Base-by-base conservation (phyloP, 192 early-diverging fungal species). In the Phycomyces nitens region DNA sequence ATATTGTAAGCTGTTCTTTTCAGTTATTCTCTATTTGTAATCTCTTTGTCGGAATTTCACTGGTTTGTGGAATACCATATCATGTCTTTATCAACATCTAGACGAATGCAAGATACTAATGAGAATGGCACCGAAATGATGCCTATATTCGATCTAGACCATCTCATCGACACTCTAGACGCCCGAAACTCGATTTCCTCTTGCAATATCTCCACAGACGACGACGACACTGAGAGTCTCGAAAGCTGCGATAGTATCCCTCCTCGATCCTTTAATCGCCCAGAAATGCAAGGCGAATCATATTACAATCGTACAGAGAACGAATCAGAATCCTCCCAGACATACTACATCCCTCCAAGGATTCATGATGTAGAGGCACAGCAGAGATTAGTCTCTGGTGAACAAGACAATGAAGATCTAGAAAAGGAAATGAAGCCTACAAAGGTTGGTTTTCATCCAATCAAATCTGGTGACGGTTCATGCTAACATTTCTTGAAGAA, bases 91-190 rank as follows among this genome's bases (percentile, higher is more conserved):
- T 47, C 12, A 14, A 3, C 44, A 47, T 11, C 44, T 47, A 47
- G 29, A 7, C 29, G 29, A 7, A 34, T 34, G 29, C 44, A 47
- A 47, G 15, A 47, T 47, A 18, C 44, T 47, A 14, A 47, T 47
- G 44, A 47, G 44, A 47, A 47, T 47, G 44, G 12, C 44, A 47
- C 18, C 18, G 44, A 47, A 18, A 47, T 47, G 44, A 47, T 47
- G 44, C 44, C 44, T 18, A 47, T 47, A 18, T 18, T n/a, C 44
- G 44, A 14, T 47, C 3, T 47, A 47, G 44, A 47, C 11, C 12
- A 47, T 18, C 44, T 47, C 18, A 47, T 47, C 3, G 44, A 14
- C 44, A 47, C 18, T 18, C 44, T 47, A 47, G 44, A 47, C 44
- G 44, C 44, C 2, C 44, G 44, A 3, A n/a, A 47, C 18, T 47